Evolutionary conservation across 345 rosid genomes (phyloP).

Genomic region (Gossypium ekmanianum): DNA sequence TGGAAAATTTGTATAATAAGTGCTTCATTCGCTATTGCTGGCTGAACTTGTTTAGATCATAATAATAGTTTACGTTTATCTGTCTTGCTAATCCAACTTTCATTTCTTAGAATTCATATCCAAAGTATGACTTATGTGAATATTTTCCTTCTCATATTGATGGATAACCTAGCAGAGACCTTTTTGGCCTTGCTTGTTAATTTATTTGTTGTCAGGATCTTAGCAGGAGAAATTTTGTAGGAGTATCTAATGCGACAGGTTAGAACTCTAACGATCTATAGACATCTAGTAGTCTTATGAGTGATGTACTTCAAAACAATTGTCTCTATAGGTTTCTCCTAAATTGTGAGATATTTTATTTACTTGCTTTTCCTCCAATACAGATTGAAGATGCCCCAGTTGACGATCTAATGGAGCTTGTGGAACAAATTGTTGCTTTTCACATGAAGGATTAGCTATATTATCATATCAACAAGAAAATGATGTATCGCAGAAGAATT

Average conservation of each 20-base stretch:
- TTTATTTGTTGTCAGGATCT: slow-evolving; percentile 46
- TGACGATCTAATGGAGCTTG: slow-evolving; percentile 80
- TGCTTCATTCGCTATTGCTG: slow-evolving; percentile 1
- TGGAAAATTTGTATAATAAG: background rate
- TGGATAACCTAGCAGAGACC: background rate
- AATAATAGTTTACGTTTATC: background rate
- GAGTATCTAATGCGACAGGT: slow-evolving; percentile 82
- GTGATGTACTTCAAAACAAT: slow-evolving; percentile 14
- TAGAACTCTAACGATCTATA: slow-evolving; percentile 18
- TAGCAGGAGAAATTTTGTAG: slow-evolving; percentile 84
- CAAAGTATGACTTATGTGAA: background rate
- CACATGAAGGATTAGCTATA: slow-evolving; percentile 19
- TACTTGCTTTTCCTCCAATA: background rate
- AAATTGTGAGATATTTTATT: background rate
- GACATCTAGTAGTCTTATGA: background rate
- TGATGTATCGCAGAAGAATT: background rate
- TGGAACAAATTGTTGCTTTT: slow-evolving; percentile 85
- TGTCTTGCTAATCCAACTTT: background rate
- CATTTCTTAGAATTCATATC: background rate
- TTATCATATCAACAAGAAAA: background rate
- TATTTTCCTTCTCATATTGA: background rate
- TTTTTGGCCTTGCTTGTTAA: background rate
- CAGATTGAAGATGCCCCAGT: slow-evolving; percentile 64
- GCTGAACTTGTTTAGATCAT: background rate
- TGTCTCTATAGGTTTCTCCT: background rate